Evolutionary conservation across 805 yeast genomes (phyloP), one percentile per base, ranked within the genome.

Genomic region (Spencermartinsiella europaea): DNA sequence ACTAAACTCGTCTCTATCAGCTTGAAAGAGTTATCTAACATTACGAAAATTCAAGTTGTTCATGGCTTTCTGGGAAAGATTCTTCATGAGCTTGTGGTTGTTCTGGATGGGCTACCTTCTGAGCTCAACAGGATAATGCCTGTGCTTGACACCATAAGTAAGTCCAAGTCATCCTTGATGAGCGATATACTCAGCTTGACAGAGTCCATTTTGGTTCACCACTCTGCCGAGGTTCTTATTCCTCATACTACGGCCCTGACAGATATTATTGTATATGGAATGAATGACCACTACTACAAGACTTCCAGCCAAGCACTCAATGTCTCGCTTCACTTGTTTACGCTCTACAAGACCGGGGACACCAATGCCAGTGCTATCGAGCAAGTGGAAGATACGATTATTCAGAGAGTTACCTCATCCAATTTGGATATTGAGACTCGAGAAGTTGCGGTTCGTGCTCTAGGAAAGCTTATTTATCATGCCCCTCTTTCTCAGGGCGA

Each of bases 401-500:
- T 66, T 8, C 56, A 60, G 1, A 63, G 65, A 34, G 72, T 70
- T 3, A 45, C 58, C 0, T 58, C 65, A 1, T 48, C 68, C 2
- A 64, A 70, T 34, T 57, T 61, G 25, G 72, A 64, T 37, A 59
- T 68, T 46, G 73, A 68, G 31, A 54, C 69, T 4, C 58, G 73
- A 48, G 69, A 64, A 36, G 50, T 52, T n/a, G 69, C 74, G 0
- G 60, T 69, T 15, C 54, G 52, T 34, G 62, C 60, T 2, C 37
- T 69, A 10, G 66, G 67, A 10, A 44, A 52, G 25, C 45, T 69
- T 40, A 35, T 61, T 16, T 47, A 51, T 15, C 39, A 42, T 2
- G 55, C 53, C n/a, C 51, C 55, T 1, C 34, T 66, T 21, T 56
- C 65, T 14, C 21, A 48, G 5, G 48, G 41, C 3, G 56, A 64